These are phyloP conservation scores for Emmonsiellopsis sp. DNA, from an alignment of 2,329 filamentous ascomycete species.

Conservation along the genomic window DNA sequence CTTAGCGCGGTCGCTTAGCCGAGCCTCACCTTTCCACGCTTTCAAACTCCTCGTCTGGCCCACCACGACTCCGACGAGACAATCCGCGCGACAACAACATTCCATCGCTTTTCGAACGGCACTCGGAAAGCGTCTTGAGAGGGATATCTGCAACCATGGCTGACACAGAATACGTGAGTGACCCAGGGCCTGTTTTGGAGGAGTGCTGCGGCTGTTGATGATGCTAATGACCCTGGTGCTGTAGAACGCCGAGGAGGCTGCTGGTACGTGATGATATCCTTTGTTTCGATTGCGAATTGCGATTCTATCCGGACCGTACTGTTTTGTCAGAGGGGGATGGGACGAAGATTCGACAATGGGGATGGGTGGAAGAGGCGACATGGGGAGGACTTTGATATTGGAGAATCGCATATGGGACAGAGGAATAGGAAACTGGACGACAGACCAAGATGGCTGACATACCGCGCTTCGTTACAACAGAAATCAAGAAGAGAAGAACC, in stretches of 20 bases:
- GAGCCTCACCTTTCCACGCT: slow-evolving; percentile 26
- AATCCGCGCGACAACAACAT: slow-evolving; percentile 5
- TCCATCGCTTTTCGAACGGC: slow-evolving; percentile 35
- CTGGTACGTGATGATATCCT: slow-evolving; percentile 46
- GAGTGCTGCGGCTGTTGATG: slow-evolving; percentile 11
- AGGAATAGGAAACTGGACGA: slow-evolving; percentile 2
- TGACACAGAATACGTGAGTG: slow-evolving; percentile 79
- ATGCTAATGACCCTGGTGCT: slow-evolving; percentile 25
- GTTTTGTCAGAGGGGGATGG: not conserved
- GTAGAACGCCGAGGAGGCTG: slow-evolving; percentile 94
- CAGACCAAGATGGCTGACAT: slow-evolving; percentile 13
- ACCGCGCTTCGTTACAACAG: slow-evolving; percentile 41
- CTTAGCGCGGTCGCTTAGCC: slow-evolving; percentile 32
- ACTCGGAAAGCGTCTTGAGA: slow-evolving; percentile 36
- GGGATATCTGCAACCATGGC: slow-evolving; percentile 61
- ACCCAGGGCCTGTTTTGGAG: slow-evolving; percentile 9
- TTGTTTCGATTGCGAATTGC: slow-evolving; percentile 9
- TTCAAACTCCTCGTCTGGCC: slow-evolving; percentile 17
- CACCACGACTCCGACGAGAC: slow-evolving; percentile 1
- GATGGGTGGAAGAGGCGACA: not conserved
- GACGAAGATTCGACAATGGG: not conserved
- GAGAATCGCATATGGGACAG: not conserved
- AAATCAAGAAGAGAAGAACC: slow-evolving; percentile 99
- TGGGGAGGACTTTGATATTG: not conserved
- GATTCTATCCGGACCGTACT: not conserved